Evolutionary conservation across 345 rosid genomes (phyloP).

Genomic region (Citrus maxima): DNA sequence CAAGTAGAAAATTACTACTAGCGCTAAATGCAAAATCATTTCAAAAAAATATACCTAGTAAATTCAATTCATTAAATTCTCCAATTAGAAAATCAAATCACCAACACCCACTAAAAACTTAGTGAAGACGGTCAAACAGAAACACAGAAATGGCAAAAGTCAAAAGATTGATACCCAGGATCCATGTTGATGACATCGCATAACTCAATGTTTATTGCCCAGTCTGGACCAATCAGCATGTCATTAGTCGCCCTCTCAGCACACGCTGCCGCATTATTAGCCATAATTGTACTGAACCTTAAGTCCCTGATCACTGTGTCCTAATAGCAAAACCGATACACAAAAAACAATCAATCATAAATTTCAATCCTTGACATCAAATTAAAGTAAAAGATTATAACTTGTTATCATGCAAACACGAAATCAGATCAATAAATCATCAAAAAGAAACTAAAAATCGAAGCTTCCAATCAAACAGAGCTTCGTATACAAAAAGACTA

Average conservation of each 20-base stretch:
- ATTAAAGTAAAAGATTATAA: neutral
- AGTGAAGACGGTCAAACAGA: neutral
- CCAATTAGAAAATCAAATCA: neutral
- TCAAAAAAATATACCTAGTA: no score
- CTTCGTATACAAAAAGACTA: neutral
- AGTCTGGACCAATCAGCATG: slow-evolving; percentile 87
- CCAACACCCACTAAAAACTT: neutral
- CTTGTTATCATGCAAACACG: neutral
- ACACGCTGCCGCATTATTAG: slow-evolving; percentile 71
- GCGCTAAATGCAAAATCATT: neutral
- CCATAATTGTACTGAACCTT: slow-evolving; percentile 40
- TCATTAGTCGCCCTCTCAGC: slow-evolving; percentile 97
- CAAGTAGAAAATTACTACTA: neutral
- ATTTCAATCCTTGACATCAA: slow-evolving; percentile 6
- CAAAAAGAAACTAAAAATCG: neutral
- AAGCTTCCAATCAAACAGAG: neutral
- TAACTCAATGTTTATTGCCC: slow-evolving; percentile 92
- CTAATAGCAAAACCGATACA: slow-evolving; percentile 15
- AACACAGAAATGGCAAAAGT: neutral
- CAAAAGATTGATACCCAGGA: slow-evolving; percentile 55
- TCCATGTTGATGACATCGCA: slow-evolving; percentile 92
- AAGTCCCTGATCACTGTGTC: slow-evolving; percentile 17
- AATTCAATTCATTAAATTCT: neutral
- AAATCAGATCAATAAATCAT: slow-evolving; percentile 17
- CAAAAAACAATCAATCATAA: slow-evolving; percentile 15